Evolutionary conservation across 2,329 filamentous ascomycete species (phyloP).

Genomic region (Trichoderma afroharzianum): DNA sequence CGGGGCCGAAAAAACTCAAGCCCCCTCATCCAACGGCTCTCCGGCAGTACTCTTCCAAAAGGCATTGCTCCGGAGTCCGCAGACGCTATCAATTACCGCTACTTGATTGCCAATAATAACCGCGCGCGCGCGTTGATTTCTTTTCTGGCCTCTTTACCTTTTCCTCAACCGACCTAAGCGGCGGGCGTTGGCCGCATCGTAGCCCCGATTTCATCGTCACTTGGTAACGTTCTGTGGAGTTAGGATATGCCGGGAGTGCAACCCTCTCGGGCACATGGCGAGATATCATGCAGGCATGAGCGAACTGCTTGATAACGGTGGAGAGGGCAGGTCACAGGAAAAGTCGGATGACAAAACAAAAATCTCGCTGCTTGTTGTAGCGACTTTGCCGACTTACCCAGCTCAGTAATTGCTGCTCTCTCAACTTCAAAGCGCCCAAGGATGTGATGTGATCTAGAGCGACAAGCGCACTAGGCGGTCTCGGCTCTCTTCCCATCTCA

Average conservation of each 20-base stretch:
- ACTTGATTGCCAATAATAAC: background rate
- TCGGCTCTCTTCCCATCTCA: background rate
- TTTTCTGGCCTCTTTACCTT: background rate
- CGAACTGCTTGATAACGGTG: slow-evolving; percentile 9
- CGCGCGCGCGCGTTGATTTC: background rate
- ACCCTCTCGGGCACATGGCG: background rate
- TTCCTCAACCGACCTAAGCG: background rate
- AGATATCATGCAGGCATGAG: background rate
- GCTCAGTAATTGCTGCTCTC: background rate
- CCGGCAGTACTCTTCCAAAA: background rate
- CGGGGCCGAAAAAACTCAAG: background rate
- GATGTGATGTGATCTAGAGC: background rate
- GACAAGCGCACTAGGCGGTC: background rate
- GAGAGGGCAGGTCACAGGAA: background rate
- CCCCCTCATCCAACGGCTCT: background rate
- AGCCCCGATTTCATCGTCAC: background rate
- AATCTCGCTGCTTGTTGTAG: background rate
- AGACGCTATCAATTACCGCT: background rate
- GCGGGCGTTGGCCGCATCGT: background rate
- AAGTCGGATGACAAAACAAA: background rate
- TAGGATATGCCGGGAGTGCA: background rate
- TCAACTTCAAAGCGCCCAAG: background rate
- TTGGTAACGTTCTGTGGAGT: background rate
- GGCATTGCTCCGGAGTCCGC: background rate
- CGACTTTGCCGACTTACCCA: background rate